phyloP scores from a whole-genome alignment of 169 alveolate species.

The Cryptosporidium ubiquitum region DNA sequence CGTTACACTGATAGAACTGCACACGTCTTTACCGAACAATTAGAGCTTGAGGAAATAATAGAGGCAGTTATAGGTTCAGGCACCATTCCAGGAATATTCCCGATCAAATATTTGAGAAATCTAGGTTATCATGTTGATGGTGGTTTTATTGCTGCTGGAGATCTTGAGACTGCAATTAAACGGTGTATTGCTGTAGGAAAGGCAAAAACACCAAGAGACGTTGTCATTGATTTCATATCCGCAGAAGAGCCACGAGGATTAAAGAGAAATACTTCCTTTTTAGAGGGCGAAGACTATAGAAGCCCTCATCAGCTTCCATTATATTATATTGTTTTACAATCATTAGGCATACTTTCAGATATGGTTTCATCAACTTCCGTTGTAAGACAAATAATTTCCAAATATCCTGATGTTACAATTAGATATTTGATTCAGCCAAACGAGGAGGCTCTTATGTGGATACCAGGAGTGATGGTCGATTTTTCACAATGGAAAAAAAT shows the following conservation, averaged over 20 bases:
- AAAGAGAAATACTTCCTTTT: conserved; percentile 29
- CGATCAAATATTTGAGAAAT: conserved; percentile 60
- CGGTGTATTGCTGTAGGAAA: conserved; percentile 72
- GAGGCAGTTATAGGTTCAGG: conserved; percentile 74
- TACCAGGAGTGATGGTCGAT: conserved; percentile 61
- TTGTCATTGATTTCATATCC: conserved; percentile 66
- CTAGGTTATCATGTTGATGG: conserved; percentile 73
- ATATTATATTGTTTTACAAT: conserved; percentile 44
- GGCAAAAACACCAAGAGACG: conserved; percentile 68
- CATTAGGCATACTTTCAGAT: conserved; percentile 60
- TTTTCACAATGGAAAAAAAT: conserved; percentile 71
- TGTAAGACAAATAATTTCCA: conserved; percentile 58
- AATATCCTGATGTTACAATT: conserved; percentile 69
- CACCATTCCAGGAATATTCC: conserved; percentile 72
- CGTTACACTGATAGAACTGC: conserved; percentile 70
- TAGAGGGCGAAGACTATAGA: conserved; percentile 58
- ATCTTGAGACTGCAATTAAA: conserved; percentile 71
- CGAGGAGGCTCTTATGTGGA: conserved; percentile 73
- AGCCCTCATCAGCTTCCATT: conserved; percentile 63
- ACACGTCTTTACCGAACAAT: conserved; percentile 66
- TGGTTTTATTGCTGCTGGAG: conserved; percentile 72
- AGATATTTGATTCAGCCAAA: conserved; percentile 69
- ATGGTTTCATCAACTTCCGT: conserved; percentile 71
- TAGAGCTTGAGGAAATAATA: conserved; percentile 69
- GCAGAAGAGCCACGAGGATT: conserved; percentile 60